phyloP scores from a whole-genome alignment of 1,284 basidiomycete species.

The Cutaneotrichosporon cutaneum region DNA sequence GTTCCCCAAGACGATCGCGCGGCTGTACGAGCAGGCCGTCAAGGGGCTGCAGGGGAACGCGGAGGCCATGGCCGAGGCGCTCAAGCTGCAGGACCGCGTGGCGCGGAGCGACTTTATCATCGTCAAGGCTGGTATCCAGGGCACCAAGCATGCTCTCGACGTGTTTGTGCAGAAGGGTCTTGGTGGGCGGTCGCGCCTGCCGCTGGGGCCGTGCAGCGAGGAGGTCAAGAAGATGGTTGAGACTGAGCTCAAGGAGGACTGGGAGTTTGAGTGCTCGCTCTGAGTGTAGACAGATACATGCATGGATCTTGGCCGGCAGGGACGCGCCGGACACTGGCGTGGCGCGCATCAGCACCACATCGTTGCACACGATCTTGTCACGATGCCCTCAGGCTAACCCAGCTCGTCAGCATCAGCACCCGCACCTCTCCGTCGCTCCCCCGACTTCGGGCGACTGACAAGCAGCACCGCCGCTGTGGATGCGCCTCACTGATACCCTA shows the following conservation, averaged over 20 bases:
- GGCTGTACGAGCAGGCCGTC: conserved; percentile 60
- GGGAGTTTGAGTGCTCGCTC: conserved; percentile 63
- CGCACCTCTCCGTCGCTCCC: too few relatives aligned
- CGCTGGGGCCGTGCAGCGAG: conserved; percentile 56
- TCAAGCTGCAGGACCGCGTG: conserved; percentile 66
- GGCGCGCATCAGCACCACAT: too few relatives aligned
- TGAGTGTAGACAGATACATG: conserved; percentile 31
- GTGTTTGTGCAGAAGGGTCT: conserved; percentile 69
- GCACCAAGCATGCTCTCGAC: conserved; percentile 64
- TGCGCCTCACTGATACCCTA: too few relatives aligned
- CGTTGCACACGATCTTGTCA: too few relatives aligned
- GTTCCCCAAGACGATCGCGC: conserved; percentile 68
- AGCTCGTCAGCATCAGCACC: too few relatives aligned
- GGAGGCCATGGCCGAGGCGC: conserved; percentile 64
- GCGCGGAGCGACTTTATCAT: conserved; percentile 72
- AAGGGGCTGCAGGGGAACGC: conserved; percentile 55
- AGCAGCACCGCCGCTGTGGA: too few relatives aligned
- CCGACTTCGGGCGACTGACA: too few relatives aligned
- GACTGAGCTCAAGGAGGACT: conserved; percentile 60
- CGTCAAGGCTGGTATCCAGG: conserved; percentile 61
- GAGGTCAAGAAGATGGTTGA: conserved; percentile 53
- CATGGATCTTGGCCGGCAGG: background rate
- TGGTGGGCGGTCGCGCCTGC: conserved; percentile 61
- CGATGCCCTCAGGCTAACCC: too few relatives aligned
- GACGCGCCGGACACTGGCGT: too few relatives aligned